phyloP scores from a whole-genome alignment of 73 alveolate species.

The Symbiodinium natans region DNA sequence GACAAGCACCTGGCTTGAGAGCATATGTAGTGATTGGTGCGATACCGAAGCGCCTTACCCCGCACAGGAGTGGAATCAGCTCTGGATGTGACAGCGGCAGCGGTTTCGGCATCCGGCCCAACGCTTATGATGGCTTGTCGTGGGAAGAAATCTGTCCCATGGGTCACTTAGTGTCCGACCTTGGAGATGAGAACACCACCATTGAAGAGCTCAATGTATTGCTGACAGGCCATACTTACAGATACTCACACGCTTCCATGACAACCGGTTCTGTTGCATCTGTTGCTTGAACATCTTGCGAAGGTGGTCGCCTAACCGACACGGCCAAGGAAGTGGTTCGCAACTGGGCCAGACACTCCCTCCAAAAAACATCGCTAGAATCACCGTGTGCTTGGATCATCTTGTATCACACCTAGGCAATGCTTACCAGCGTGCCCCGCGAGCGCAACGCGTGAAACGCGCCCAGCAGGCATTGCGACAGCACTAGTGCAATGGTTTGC shows the following conservation, averaged over 20 bases:
- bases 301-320: conserved; percentile 11
- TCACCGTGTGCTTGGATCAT: too few relatives aligned
- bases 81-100: background rate
- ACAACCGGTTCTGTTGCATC: too few relatives aligned
- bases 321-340: background rate
- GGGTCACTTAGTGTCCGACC: background rate
- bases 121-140: background rate
- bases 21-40: too few relatives aligned
- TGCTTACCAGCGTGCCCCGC: background rate
- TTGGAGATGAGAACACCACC: background rate
- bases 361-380: too few relatives aligned
- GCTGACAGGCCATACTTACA: conserved; percentile 10
- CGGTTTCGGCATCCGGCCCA: conserved; percentile 5
- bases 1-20: too few relatives aligned
- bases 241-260: too few relatives aligned
- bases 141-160: conserved; percentile 12
- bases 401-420: background rate
- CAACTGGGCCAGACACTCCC: background rate
- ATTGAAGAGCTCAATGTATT: background rate
- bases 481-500: too few relatives aligned
- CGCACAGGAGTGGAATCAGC: background rate
- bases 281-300: background rate
- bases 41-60: too few relatives aligned
- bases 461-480: background rate
- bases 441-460: background rate